These are phyloP conservation scores for Heliocybe sulcata DNA, from an alignment of 1,284 basidiomycete genomes.

Conservation along the genomic window DNA sequence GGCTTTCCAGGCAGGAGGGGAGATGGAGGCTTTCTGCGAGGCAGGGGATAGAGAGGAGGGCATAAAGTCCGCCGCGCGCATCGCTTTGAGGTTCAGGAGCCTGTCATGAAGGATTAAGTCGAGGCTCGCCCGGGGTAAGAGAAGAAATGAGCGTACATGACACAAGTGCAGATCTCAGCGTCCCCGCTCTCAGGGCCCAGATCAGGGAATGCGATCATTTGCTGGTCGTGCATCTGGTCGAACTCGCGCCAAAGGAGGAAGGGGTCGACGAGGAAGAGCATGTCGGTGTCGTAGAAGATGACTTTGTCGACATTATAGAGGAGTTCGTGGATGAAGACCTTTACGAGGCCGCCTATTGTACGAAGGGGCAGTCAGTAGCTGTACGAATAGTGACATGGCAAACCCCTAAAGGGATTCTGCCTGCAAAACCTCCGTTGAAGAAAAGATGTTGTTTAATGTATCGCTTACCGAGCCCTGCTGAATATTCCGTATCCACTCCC, in stretches of 20 bases:
- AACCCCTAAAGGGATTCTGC: no score
- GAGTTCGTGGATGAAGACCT: slow-evolving; percentile 8
- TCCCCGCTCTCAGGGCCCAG: slow-evolving; percentile 1
- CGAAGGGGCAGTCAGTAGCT: not conserved
- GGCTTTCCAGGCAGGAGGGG: not conserved
- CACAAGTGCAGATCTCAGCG: slow-evolving; percentile 4
- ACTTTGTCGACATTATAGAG: slow-evolving; percentile 6
- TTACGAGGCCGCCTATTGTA: slow-evolving; percentile 6
- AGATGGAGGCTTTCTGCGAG: not conserved
- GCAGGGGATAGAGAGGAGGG: slow-evolving; percentile 4
- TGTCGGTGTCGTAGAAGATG: slow-evolving; percentile 10
- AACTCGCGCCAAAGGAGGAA: slow-evolving; percentile 9
- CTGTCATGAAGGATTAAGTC: not conserved
- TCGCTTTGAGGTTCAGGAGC: slow-evolving; percentile 5
- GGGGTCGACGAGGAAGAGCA: slow-evolving; percentile 9
- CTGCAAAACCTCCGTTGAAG: no score
- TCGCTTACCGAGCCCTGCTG: slow-evolving; percentile 1
- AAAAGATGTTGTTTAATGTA: no score
- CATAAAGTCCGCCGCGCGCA: slow-evolving; percentile 4
- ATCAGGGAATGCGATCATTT: slow-evolving; percentile 6
- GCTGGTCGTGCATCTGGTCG: slow-evolving; percentile 3
- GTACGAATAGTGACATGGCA: not conserved
- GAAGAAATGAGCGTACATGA: slow-evolving; percentile 4
- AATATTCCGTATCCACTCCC: slow-evolving; percentile 4
- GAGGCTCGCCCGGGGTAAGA: not conserved